These are phyloP conservation scores for Akebia trifoliata DNA, from an alignment of 164 flowering plant genomes.

Conservation along the genomic window DNA sequence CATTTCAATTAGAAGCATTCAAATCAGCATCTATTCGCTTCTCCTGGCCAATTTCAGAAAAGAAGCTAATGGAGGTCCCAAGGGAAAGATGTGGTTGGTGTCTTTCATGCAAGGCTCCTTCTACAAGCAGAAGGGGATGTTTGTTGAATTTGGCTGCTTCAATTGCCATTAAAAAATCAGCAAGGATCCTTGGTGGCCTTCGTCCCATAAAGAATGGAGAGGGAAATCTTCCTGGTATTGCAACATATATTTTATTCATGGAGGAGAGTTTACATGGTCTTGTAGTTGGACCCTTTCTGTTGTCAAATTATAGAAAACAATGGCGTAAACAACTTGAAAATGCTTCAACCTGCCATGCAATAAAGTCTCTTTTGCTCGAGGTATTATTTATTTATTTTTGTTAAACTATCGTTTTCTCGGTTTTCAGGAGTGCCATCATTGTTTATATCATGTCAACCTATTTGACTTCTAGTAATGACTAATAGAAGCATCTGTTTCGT, in stretches of 20 bases:
- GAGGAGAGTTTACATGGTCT: constrained; percentile 78
- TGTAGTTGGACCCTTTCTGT: constrained; percentile 55
- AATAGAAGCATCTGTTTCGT: too few species aligned
- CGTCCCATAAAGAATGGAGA: constrained; percentile 50
- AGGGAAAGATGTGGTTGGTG: constrained; percentile 99
- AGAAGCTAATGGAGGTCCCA: constrained; percentile 69
- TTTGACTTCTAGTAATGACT: too few species aligned
- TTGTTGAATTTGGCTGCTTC: constrained; percentile 73
- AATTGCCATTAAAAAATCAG: constrained; percentile 55
- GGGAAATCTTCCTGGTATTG: constrained; percentile 58
- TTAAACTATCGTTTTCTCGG: too few species aligned
- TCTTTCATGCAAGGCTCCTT: constrained; percentile 59
- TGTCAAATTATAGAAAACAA: constrained; percentile 39
- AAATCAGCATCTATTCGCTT: constrained; percentile 58
- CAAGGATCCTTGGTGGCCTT: constrained; percentile 42
- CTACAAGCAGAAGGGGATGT: constrained; percentile 68
- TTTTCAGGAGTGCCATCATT: too few species aligned
- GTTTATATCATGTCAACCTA: too few species aligned
- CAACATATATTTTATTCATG: constrained; percentile 59
- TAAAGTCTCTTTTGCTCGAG: constrained; percentile 66
- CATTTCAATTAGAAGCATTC: constrained; percentile 79
- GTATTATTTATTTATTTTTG: constrained; percentile 36
- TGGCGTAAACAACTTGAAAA: constrained; percentile 70
- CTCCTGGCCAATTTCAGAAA: constrained; percentile 87
- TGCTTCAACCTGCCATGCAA: constrained; percentile 42